Conservation (phyloP, 306 rosid species). For the Cicer chorassanicum region DNA sequence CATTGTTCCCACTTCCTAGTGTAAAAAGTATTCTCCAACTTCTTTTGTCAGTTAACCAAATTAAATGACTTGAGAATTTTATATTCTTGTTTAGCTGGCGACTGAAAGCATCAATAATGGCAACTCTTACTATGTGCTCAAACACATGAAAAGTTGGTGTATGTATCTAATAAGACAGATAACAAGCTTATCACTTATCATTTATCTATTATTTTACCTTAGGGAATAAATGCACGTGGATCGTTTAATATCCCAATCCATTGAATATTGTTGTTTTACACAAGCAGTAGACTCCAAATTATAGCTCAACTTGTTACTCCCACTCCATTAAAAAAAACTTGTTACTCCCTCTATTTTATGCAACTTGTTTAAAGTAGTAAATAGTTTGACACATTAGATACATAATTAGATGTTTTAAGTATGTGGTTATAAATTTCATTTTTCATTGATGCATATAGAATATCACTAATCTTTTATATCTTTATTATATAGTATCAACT, state of each 20-base stretch:
- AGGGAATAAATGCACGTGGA: not conserved
- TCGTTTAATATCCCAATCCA: not conserved
- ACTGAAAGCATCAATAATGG: not conserved
- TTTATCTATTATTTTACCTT: not conserved
- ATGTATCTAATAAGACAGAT: conserved; percentile 12
- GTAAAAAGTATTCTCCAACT: not conserved
- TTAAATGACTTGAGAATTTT: not conserved
- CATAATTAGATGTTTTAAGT: too few relatives aligned
- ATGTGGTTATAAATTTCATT: too few relatives aligned
- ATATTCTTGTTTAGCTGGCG: conserved; percentile 8
- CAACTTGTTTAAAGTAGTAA: too few relatives aligned
- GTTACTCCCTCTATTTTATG: not conserved
- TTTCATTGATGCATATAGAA: too few relatives aligned
- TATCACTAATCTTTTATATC: too few relatives aligned
- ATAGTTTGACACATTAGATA: too few relatives aligned
- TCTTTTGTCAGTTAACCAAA: not conserved
- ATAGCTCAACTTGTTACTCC: not conserved
- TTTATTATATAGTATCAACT: too few relatives aligned
- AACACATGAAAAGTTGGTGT: not conserved
- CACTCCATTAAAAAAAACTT: too few relatives aligned
- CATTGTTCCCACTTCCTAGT: not conserved
- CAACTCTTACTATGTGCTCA: not conserved
- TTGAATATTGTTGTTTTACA: not conserved
- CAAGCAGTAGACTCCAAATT: not conserved
- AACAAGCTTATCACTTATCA: not conserved